These are phyloP conservation scores for Suillus sp. DNA, from an alignment of 768 basidiomycete genomes.

Conservation along the genomic window DNA sequence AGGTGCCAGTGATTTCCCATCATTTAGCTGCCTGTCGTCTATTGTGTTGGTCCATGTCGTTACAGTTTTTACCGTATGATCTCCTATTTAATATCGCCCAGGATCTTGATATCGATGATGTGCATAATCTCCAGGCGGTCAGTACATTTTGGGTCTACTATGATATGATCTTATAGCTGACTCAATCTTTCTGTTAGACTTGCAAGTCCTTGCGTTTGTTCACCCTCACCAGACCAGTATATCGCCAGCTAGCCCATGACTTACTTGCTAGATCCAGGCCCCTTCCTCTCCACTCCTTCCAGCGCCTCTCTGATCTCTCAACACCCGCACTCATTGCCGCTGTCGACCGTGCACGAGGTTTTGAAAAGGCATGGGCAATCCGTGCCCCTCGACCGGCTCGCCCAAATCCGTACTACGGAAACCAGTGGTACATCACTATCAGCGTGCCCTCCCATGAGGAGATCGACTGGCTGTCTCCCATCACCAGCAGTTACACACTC, in stretches of 20 bases:
- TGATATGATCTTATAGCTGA: slow-evolving; percentile 6
- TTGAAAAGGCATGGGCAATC: slow-evolving; percentile 63
- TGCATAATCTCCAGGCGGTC: slow-evolving; percentile 63
- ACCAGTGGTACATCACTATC: slow-evolving; percentile 68
- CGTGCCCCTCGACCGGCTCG: slow-evolving; percentile 56
- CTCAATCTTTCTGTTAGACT: slow-evolving; percentile 42
- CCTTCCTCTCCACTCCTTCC: slow-evolving; percentile 69
- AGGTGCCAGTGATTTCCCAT: slow-evolving; percentile 3
- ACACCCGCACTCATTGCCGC: slow-evolving; percentile 61
- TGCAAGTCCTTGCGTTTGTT: slow-evolving; percentile 63
- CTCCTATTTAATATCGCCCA: slow-evolving; percentile 67
- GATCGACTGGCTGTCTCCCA: slow-evolving; percentile 77
- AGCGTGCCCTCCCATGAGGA: slow-evolving; percentile 67
- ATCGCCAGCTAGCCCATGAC: slow-evolving; percentile 61
- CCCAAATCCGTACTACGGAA: slow-evolving; percentile 17
- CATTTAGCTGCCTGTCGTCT: not conserved
- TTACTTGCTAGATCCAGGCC: slow-evolving; percentile 68
- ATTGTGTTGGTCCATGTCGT: slow-evolving; percentile 25
- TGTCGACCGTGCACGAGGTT: slow-evolving; percentile 62
- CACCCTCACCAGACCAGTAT: slow-evolving; percentile 66
- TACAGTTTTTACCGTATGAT: slow-evolving; percentile 64
- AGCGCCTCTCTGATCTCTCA: slow-evolving; percentile 64
- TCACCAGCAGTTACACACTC: slow-evolving; percentile 75
- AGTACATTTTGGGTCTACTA: slow-evolving; percentile 31
- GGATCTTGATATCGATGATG: slow-evolving; percentile 60